A percentile compares a stretch with the other conserved stretches of the same genome.
These are phyloP conservation scores for Diaporthe humulicola DNA, from an alignment of 2,329 filamentous ascomycete genomes.

Conservation along the genomic window DNA sequence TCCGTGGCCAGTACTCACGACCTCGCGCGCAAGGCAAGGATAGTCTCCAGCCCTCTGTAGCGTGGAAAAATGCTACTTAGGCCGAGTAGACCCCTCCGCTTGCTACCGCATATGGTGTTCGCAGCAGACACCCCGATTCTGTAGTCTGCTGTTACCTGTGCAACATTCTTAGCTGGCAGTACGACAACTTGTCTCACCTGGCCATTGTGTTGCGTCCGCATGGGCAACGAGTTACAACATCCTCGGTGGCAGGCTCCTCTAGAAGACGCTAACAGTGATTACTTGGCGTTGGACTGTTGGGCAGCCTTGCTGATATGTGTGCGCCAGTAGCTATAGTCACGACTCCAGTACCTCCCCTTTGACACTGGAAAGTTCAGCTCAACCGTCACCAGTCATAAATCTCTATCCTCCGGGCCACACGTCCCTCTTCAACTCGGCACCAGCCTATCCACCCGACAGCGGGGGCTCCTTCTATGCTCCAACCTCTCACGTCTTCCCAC, in stretches of 20 bases:
- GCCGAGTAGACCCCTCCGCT: slow-evolving; percentile 36
- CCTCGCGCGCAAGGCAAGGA: slow-evolving; percentile 36
- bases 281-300: slow-evolving; percentile 43
- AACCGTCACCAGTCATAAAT: slow-evolving; percentile 63
- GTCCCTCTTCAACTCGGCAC: slow-evolving; percentile 59
- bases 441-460: slow-evolving; percentile 64
- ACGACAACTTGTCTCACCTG: slow-evolving; percentile 50
- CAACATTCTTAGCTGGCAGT: slow-evolving; percentile 60
- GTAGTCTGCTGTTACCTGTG: slow-evolving; percentile 56
- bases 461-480: slow-evolving; percentile 62
- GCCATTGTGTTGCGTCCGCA: slow-evolving; percentile 42
- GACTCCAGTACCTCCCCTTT: slow-evolving; percentile 66
- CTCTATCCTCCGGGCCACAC: slow-evolving; percentile 61
- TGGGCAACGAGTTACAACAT: slow-evolving; percentile 44
- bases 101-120: slow-evolving; percentile 46
- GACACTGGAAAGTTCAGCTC: slow-evolving; percentile 65
- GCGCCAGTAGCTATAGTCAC: slow-evolving; percentile 65
- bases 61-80: slow-evolving; percentile 38
- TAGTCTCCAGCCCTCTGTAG: slow-evolving; percentile 38
- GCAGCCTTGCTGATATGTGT: slow-evolving; percentile 47
- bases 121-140: slow-evolving; percentile 54
- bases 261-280: slow-evolving; percentile 38
- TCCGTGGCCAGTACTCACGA: slow-evolving; percentile 16
- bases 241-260: slow-evolving; percentile 42
- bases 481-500: slow-evolving; percentile 58